Evolutionary conservation across 2,329 filamentous ascomycete genomes (phyloP).

Genomic region (Orbilia oligospora): DNA sequence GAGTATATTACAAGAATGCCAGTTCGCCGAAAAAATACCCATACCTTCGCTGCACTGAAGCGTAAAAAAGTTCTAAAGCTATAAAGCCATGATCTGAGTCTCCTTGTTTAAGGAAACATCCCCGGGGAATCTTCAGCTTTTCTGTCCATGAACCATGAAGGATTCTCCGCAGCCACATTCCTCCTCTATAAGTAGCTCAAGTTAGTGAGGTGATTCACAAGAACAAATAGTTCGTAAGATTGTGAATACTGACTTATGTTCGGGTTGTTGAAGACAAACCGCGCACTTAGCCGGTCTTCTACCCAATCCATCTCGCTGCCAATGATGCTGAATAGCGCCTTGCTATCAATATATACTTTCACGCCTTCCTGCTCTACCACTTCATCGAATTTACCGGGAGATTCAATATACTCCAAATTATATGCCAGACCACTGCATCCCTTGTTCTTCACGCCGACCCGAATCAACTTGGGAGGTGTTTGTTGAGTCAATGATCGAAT

Average conservation of each 20-base stretch:
- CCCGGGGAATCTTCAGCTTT: constrained; percentile 22
- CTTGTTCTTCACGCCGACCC: constrained; percentile 92
- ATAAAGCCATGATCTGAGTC: neutral
- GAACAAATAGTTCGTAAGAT: neutral
- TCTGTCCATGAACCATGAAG: constrained; percentile 78
- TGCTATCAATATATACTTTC: constrained; percentile 95
- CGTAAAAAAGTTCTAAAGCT: neutral
- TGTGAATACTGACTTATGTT: constrained; percentile 88
- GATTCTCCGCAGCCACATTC: constrained; percentile 97
- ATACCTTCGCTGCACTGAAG: constrained; percentile 11
- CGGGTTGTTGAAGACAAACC: constrained; percentile 95
- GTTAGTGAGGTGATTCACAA: constrained; percentile 61
- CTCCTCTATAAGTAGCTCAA: constrained; percentile 77
- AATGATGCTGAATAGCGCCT: constrained; percentile 97
- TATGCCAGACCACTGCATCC: constrained; percentile 96
- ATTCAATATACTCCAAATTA: constrained; percentile 94
- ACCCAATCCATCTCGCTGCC: constrained; percentile 99
- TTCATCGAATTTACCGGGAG: constrained; percentile 89
- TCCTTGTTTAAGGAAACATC: neutral
- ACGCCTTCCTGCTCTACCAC: constrained; percentile 95
- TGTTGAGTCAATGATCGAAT: constrained; percentile 82
- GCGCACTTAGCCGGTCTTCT: constrained; percentile 91
- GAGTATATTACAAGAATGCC: constrained; percentile 33
- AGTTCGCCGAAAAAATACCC: constrained; percentile 27
- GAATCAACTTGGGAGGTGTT: constrained; percentile 91